Evolutionary conservation across 768 basidiomycete genomes (phyloP), one percentile per base, ranked within the genome.

Genomic region (Termitomyces titanicus): DNA sequence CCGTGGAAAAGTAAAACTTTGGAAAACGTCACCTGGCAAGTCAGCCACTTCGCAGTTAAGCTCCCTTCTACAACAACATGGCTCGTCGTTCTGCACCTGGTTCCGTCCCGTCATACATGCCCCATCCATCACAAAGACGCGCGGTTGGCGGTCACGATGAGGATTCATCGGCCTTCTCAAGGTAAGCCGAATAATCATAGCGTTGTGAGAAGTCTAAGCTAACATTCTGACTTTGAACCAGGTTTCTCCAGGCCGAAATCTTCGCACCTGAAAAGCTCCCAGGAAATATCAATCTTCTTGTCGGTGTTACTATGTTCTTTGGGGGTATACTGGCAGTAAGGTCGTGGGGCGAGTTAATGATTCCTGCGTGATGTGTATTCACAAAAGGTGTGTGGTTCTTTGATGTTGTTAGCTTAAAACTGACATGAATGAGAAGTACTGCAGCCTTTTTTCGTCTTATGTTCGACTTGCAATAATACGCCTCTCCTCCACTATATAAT

Each of bases 271-370:
- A 92, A 60, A 91, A 92, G 68, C 63, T 86, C 15, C 74, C 79
- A 12, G 90, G 90, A 55, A 93, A 92, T 66, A 62, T 91, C 64
- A 88, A 78, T 64, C 80, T 92, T 57, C 62, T 84, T 43, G 82
- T 84, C 8, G 86, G 86, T 18, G 71, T 86, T 7, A 74, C 78
- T 6, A 70, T 91, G 57, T 93, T 92, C 62, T 70, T 83, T 24
- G 87, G 81, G 27, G 88, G 89, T 3, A 84, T 93, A 54, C 68
- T 84, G 42, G 83, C 75, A 13, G 83, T 86, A 15, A 83, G 89
- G 68, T 81, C 82, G 39, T 96, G 88, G 80, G 92, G 92, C 11
- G 88, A 87, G 39, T 66, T 88, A 40, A 80, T 92, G 74, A 79
- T 92, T 7, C 88, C 88, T 42, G 82, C 80, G 25, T 88, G 68